Percentiles rank a stretch among this genome's conserved stretches.
These are phyloP conservation scores for Zygosaccharomyces sapae DNA, from an alignment of 1,139 yeast species.

Conservation along the genomic window DNA sequence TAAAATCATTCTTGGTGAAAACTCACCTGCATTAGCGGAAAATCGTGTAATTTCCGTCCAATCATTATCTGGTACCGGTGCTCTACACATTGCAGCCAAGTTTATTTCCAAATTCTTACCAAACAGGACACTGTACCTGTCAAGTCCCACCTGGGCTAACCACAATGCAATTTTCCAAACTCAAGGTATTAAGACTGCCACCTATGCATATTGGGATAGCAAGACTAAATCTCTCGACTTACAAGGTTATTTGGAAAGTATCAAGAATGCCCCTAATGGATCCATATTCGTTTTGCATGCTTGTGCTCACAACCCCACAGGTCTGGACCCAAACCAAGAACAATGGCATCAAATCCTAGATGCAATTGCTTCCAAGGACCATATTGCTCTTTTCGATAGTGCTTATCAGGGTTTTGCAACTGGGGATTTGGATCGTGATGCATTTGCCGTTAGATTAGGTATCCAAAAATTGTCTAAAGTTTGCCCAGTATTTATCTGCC, in stretches of 20 bases:
- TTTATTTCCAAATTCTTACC: conserved; percentile 54
- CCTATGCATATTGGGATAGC: conserved; percentile 80
- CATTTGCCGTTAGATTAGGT: conserved; percentile 82
- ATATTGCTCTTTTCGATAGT: conserved; percentile 85
- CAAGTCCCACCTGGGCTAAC: conserved; percentile 96
- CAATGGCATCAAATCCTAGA: conserved; percentile 77
- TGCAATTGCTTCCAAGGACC: conserved; percentile 56
- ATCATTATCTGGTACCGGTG: conserved; percentile 93
- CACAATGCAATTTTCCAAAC: conserved; percentile 76
- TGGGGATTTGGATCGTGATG: conserved; percentile 79
- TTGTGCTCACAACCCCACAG: conserved; percentile 98
- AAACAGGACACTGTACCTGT: conserved; percentile 57
- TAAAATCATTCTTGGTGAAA: conserved; percentile 68
- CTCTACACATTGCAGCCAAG: conserved; percentile 80
- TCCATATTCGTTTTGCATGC: conserved; percentile 85
- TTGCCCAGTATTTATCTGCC: conserved; percentile 68
- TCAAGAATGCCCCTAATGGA: conserved; percentile 68
- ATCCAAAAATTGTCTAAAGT: conserved; percentile 45
- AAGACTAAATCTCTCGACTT: conserved; percentile 60
- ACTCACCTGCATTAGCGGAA: conserved; percentile 52
- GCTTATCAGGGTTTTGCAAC: conserved; percentile 98
- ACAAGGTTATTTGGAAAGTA: conserved; percentile 62
- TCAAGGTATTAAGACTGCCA: conserved; percentile 57
- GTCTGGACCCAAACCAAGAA: conserved; percentile 83
- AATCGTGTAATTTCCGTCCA: conserved; percentile 70